Percentiles rank a stretch among this genome's conserved stretches.
Evolutionary conservation across 331 rosid species (phyloP).

Genomic region (Malus hybrid): DNA sequence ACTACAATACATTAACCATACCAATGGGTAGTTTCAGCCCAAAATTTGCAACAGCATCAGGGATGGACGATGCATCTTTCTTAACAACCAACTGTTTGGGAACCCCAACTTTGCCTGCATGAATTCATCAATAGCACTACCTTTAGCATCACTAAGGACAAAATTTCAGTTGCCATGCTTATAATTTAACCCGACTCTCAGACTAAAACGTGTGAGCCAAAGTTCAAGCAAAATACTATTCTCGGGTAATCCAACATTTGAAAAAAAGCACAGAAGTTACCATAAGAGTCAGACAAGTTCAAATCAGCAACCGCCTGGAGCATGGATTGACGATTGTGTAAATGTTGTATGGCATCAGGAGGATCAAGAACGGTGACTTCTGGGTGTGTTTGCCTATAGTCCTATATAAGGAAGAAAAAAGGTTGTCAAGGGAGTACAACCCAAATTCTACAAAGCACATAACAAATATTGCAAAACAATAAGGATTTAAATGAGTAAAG

Average conservation of each 20-base stretch:
- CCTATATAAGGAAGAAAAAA: conserved; percentile 36
- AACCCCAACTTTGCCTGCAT: conserved; percentile 68
- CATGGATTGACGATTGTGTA: conserved; percentile 83
- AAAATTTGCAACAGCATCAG: conserved; percentile 55
- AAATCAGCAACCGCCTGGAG: conserved; percentile 94
- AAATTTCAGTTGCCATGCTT: not conserved
- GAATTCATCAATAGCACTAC: not conserved
- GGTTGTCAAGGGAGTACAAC: conserved; percentile 4
- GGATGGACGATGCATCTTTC: conserved; percentile 76
- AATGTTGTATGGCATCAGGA: conserved; percentile 84
- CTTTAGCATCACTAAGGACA: conserved; percentile 8
- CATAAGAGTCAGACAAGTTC: conserved; percentile 64
- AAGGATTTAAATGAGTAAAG: not conserved
- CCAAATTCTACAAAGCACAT: not conserved
- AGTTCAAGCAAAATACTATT: conserved; percentile 6
- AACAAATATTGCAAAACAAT: not conserved
- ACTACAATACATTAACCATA: conserved; percentile 26
- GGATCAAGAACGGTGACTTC: conserved; percentile 95
- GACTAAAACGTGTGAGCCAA: not conserved
- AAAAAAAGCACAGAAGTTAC: conserved; percentile 25
- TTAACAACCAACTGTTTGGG: conserved; percentile 81
- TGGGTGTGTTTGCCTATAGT: conserved; percentile 72
- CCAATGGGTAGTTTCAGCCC: conserved; percentile 81
- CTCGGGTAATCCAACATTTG: not conserved
- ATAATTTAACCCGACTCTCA: not conserved